A percentile compares a stretch with the other conserved stretches of the same genome.
Conservation (phyloP, 495 filamentous ascomycete species). For the Xylaria castorea region DNA sequence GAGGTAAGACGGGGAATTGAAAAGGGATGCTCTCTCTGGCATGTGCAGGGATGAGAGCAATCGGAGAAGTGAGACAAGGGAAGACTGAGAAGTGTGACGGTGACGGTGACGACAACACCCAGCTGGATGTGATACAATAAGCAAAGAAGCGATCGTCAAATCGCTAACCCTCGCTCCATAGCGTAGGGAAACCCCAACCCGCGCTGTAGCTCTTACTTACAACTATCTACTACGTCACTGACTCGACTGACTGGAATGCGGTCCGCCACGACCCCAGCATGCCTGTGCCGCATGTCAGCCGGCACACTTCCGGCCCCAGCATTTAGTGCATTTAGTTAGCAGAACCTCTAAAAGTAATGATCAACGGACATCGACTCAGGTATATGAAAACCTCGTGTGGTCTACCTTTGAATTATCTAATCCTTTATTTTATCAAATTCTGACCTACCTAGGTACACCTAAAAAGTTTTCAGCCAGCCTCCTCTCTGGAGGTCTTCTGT, state of each 20-base stretch:
- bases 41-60: conserved; percentile 13
- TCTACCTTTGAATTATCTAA: not conserved
- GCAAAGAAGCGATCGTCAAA: conserved; percentile 5
- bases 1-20: not conserved
- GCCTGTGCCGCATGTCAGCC: not conserved
- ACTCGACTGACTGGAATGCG: conserved; percentile 2
- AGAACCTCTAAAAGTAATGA: not conserved
- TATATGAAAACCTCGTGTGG: not conserved
- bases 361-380: not conserved
- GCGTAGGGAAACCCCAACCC: not conserved
- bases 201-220: not conserved
- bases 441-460: not conserved
- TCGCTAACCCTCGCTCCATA: not conserved
- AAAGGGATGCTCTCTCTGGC: conserved; percentile 9
- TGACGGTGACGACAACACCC: not conserved
- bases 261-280: not conserved
- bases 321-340: not conserved
- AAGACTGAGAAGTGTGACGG: not conserved
- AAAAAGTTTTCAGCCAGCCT: not conserved
- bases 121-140: not conserved
- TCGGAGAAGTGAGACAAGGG: not conserved
- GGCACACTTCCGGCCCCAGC: not conserved
- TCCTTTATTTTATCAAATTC: not conserved
- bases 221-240: conserved; percentile 18
- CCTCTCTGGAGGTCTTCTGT: not conserved